Base-by-base conservation (phyloP, 768 basidiomycete genomes). In the Panaeolus cyanescens region DNA sequence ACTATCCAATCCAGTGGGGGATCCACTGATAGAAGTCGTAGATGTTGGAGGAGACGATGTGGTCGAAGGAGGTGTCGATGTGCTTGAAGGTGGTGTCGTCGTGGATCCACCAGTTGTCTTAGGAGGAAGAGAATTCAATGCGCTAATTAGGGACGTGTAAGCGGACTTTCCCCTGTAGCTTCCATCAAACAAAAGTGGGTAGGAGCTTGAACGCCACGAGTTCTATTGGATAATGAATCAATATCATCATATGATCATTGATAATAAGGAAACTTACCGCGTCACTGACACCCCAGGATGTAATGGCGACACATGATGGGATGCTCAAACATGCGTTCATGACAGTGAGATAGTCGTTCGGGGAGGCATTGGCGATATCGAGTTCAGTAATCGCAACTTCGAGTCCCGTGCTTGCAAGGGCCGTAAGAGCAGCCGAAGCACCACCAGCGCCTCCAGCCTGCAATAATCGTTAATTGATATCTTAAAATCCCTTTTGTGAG, bases 301-400 rank as follows among this genome's bases (percentile, higher is more conserved):
- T 83, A 67, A 84, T 82, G 19, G 77, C 73, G 22, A 83, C 70
- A 64, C 83, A 84, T 19, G 66, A 65, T 5, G 80, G 67, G 8
- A 75, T 73, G 20, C 70, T 69, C 59, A 83, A 67, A 67, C 83
- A 84, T 19, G 82, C 83, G 34, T 75, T 76, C 34, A 77, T 75
- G 50, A 82, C 82, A 4, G 69, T 72, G 28, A 64, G 64, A 66
- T 83, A 84, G 70, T 84, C 83, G 54, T 68, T 76, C 1, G 77
- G 32, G 2, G 75, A 42, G 37, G 71, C 74, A 53, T 70, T 70
- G 17, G 71, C 71, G 45, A 82, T 82, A 63, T 79, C 79, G 36
- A 81, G 72, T 59, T 81, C 81, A 3, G 83, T 83, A 65, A 83
- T 78, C 15, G 79, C 83, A 36, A 84, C 75, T 60, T 83, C 79